These are phyloP conservation scores for Termitomyces sp. DNA, from an alignment of 768 basidiomycete species.

Conservation along the genomic window DNA sequence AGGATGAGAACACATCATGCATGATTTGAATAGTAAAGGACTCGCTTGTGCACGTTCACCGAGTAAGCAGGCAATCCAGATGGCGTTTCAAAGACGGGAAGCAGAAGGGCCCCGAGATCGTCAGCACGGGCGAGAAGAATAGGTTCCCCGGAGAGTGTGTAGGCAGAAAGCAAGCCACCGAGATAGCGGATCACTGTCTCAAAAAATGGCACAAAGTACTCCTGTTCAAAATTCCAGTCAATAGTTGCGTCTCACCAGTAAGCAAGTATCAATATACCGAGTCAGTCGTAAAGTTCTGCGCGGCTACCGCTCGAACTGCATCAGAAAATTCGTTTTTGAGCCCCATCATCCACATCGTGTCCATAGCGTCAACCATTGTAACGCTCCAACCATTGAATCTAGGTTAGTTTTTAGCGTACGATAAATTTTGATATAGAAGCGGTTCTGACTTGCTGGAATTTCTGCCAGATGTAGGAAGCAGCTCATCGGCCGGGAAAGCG, in stretches of 20 bases:
- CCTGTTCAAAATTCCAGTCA: conserved; percentile 14
- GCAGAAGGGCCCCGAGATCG: conserved; percentile 58
- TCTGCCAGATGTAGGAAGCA: conserved; percentile 39
- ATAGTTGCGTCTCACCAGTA: neutral
- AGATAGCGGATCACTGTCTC: conserved; percentile 77
- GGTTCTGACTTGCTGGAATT: conserved; percentile 45
- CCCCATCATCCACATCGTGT: conserved; percentile 80
- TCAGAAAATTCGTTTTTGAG: conserved; percentile 64
- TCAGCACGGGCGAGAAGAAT: conserved; percentile 61
- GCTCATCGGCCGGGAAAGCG: conserved; percentile 53
- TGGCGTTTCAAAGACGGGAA: conserved; percentile 60
- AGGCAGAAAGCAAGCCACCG: conserved; percentile 73
- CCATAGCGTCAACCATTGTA: conserved; percentile 72
- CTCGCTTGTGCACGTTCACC: conserved; percentile 52
- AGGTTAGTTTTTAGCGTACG: neutral
- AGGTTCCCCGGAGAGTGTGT: conserved; percentile 64
- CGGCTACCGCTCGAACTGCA: conserved; percentile 46
- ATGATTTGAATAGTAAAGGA: neutral
- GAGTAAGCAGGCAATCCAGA: conserved; percentile 62
- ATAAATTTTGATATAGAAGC: neutral
- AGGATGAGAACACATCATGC: neutral
- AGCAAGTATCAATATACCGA: conserved; percentile 22
- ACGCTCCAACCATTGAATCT: conserved; percentile 49
- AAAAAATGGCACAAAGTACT: conserved; percentile 48
- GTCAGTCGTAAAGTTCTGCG: conserved; percentile 35